Evolutionary conservation across 2,329 filamentous ascomycete species (phyloP).

Genomic region (Diaporthe humulicola): DNA sequence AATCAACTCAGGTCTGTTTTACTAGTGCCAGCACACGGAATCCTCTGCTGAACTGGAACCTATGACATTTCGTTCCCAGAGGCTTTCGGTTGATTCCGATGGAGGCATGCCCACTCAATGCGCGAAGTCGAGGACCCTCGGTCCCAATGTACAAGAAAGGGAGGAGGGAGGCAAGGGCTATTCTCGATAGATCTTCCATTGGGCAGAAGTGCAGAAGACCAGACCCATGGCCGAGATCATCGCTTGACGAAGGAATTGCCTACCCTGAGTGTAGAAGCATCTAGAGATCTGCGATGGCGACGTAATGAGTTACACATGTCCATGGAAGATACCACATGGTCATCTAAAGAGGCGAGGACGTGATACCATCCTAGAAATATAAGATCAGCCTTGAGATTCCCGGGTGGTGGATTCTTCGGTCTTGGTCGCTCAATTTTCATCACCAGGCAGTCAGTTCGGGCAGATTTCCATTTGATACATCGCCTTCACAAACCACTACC

Average conservation of each 20-base stretch:
- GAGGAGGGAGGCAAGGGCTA: conserved; percentile 2
- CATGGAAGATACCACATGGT: background rate
- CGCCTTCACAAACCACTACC: background rate
- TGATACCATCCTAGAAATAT: background rate
- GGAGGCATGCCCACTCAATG: background rate
- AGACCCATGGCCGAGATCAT: conserved; percentile 12
- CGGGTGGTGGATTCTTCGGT: background rate
- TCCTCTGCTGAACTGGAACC: background rate
- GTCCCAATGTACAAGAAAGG: background rate
- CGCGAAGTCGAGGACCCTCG: background rate
- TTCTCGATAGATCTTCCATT: conserved; percentile 4
- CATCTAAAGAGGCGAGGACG: background rate
- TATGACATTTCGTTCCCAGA: background rate
- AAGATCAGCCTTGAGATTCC: background rate
- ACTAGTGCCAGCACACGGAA: background rate
- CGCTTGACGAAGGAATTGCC: conserved; percentile 3
- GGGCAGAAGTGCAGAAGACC: conserved; percentile 18
- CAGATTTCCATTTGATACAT: background rate
- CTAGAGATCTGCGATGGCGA: background rate
- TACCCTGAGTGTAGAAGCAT: background rate
- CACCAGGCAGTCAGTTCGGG: background rate
- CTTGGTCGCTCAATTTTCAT: background rate
- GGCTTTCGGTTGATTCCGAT: background rate
- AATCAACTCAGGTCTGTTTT: background rate
- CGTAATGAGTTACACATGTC: conserved; percentile 24